A percentile compares a stretch with the other conserved stretches of the same genome.
Conservation (phyloP, 2,329 filamentous ascomycete genomes). For the Akanthomyces uredinophilus region DNA sequence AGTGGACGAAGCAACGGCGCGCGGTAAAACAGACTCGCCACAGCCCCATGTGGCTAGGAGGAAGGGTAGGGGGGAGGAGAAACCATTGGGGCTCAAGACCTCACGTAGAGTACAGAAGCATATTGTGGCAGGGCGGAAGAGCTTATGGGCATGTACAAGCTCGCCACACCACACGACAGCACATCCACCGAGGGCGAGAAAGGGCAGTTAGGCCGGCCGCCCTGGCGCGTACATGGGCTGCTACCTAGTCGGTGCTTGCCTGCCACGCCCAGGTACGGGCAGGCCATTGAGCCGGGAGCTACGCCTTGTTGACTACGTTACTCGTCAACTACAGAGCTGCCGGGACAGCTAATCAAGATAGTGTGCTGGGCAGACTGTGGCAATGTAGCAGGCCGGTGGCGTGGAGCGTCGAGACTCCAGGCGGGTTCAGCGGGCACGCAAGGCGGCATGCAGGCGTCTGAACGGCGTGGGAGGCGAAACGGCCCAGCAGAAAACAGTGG, state of each 20-base stretch:
- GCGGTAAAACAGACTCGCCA: slow-evolving; percentile 2
- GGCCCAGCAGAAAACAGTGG: not conserved
- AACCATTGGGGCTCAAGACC: slow-evolving; percentile 1
- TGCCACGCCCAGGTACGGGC: not conserved
- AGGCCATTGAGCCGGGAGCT: not conserved
- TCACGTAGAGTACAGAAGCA: not conserved
- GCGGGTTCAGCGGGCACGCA: not conserved
- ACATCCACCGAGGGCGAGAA: not conserved
- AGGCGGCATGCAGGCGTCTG: not conserved
- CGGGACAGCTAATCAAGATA: not conserved
- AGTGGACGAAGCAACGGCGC: not conserved
- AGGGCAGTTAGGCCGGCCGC: not conserved
- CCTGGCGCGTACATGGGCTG: not conserved
- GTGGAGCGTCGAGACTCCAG: not conserved
- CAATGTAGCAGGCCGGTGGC: not conserved
- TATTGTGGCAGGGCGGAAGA: slow-evolving; percentile 3
- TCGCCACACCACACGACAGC: not conserved
- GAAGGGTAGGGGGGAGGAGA: not conserved
- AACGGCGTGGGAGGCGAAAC: not conserved
- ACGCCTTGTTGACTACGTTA: not conserved
- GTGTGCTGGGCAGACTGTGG: not conserved
- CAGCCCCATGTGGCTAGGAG: slow-evolving; percentile 13
- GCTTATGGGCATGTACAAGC: not conserved
- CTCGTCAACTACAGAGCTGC: not conserved
- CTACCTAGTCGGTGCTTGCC: too few relatives aligned